Conservation (phyloP, 331 rosid genomes). For the Pyrus hybrid region DNA sequence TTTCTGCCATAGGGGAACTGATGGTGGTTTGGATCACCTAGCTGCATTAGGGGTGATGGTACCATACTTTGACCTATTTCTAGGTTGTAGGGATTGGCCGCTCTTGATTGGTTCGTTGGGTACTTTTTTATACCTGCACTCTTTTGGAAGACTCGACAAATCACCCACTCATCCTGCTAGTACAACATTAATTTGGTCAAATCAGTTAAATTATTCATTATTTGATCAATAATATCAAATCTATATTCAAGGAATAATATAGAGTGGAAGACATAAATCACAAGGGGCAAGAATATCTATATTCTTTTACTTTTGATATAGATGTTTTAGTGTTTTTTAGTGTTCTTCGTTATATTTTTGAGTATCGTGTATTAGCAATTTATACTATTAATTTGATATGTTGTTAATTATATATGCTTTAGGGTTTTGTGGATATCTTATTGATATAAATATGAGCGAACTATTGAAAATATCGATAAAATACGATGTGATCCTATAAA, state of each 20-base stretch:
- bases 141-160: slow-evolving; percentile 84
- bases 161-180: slow-evolving; percentile 93
- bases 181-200: not conserved
- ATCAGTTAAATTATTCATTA: not conserved
- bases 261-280: not conserved
- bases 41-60: slow-evolving; percentile 55
- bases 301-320: not conserved
- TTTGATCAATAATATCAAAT: not conserved
- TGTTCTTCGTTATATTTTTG: too few species aligned
- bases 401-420: not conserved
- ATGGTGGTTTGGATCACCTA: slow-evolving; percentile 39
- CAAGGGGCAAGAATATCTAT: not conserved
- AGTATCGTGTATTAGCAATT: not conserved
- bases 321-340: not conserved
- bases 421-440: not conserved
- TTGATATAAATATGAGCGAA: not conserved
- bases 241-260: not conserved
- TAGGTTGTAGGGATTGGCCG: slow-evolving; percentile 53
- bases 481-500: not conserved
- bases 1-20: slow-evolving; percentile 67
- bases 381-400: not conserved
- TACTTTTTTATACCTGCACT: slow-evolving; percentile 75
- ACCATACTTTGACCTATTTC: slow-evolving; percentile 42
- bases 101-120: slow-evolving; percentile 61
- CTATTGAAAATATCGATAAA: not conserved